Conservation (phyloP, 345 rosid genomes). For the Dipteronia sinensis region DNA sequence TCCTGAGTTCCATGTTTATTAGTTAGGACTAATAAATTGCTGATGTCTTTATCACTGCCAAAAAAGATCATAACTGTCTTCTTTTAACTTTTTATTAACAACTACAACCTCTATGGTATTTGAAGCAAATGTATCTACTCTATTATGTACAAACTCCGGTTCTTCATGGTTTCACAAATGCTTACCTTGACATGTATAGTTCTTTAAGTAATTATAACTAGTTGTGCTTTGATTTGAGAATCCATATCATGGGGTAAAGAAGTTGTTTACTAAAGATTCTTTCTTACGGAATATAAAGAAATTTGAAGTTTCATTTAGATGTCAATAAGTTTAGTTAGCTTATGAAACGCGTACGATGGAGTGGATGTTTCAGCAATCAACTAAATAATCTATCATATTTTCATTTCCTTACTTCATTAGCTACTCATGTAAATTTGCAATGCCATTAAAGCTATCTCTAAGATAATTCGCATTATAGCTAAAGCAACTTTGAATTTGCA, state of each 20-base stretch:
- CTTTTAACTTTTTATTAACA: neutral
- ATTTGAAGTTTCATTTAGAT: neutral
- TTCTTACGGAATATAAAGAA: neutral
- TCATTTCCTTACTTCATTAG: neutral
- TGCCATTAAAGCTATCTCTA: neutral
- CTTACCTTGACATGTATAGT: too few relatives aligned
- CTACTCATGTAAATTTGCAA: too few relatives aligned
- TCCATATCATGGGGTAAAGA: neutral
- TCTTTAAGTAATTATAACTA: too few relatives aligned
- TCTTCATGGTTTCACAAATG: too few relatives aligned
- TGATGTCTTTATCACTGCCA: neutral
- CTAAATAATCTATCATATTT: neutral
- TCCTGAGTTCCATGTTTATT: slow-evolving; percentile 61
- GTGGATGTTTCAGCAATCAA: neutral
- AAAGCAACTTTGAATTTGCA: slow-evolving; percentile 18
- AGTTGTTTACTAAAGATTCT: neutral
- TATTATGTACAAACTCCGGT: too few relatives aligned
- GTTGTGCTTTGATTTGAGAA: too few relatives aligned
- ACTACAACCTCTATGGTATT: neutral
- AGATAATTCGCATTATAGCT: slow-evolving; percentile 11
- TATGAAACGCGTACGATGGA: neutral
- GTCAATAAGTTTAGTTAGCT: neutral
- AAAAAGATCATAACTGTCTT: slow-evolving; percentile 8
- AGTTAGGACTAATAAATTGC: slow-evolving; percentile 22
- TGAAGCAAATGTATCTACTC: neutral